Base-by-base conservation (phyloP, 139 green algal species). In the Dunaliella primolecta region DNA sequence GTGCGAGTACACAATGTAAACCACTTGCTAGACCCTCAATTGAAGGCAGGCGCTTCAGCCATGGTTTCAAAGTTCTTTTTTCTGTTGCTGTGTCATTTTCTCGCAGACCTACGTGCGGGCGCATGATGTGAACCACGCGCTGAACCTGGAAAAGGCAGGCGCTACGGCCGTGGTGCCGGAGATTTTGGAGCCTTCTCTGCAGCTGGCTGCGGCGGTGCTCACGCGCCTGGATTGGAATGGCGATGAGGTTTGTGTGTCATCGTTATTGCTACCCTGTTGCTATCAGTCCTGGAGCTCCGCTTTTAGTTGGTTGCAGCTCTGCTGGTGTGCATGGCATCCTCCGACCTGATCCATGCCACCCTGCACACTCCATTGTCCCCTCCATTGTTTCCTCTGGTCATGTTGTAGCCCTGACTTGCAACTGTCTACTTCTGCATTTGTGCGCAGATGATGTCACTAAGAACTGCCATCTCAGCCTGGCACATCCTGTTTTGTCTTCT, bases 81-180 rank as follows among this genome's bases (percentile, higher is more conserved):
- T n/a, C 46, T 25, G 46, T 15, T 64, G 46, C 46, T 64, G 46
- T 64, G 46, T 15, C 7, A 25, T 7, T 15, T 64, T 7, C 46
- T 90, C 90, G 78, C 96, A 98, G 90, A 98, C 92, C n/a, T 99
- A 98, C 86, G 97, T 98, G 85, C 93, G 97, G 37, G 97, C 97
- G 21, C 94, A 97, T 82, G 97, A 99, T 87, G 91, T 99, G 36
- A 93, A 95, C 36, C 94, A 98, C 80, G 97, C 95, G 31, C 81
- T 99, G 32, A 98, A 95, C 85, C 91, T 99, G n/a, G 97, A 99
- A 91, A 97, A 96, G 88, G 91, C 87, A 25, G 82, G 86, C 1
- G 86, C 82, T 23, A 88, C 85, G 35, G 85, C 81, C 0, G 85
- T 89, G 78, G 81, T 89, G 36, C 97, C 97, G 2, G 97, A 99